phyloP scores from a whole-genome alignment of 768 basidiomycete species.

The Cantharellus anzutake region DNA sequence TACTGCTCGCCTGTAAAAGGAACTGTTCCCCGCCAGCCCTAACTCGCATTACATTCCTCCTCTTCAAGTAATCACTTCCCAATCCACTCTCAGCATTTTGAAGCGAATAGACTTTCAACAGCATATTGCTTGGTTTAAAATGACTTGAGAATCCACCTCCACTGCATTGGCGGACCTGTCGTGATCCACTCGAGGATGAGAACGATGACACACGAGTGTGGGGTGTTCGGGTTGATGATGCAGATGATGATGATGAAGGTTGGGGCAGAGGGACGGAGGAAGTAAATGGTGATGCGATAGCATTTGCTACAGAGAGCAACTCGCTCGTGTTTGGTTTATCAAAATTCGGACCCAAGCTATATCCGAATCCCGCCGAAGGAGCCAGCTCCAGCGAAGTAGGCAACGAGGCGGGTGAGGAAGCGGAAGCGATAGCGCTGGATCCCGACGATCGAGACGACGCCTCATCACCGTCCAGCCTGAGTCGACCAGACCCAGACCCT shows the following conservation, averaged over 20 bases:
- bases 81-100: constrained; percentile 87
- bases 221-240: too few relatives aligned
- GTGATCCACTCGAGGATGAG: too few relatives aligned
- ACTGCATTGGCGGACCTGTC: too few relatives aligned
- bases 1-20: constrained; percentile 70
- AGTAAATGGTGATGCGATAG: not conserved
- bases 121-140: constrained; percentile 17
- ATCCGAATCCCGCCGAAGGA: not conserved
- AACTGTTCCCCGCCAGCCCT: constrained; percentile 94
- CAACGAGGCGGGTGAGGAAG: not conserved
- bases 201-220: too few relatives aligned
- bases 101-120: constrained; percentile 59
- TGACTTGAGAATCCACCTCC: constrained; percentile 10
- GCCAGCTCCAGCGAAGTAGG: not conserved
- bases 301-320: too few relatives aligned
- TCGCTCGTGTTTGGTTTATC: too few relatives aligned
- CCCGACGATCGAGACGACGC: not conserved
- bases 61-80: constrained; percentile 86
- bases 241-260: not conserved
- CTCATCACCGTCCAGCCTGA: not conserved
- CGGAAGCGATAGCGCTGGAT: not conserved
- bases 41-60: constrained; percentile 84
- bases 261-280: constrained; percentile 1
- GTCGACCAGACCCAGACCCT: too few relatives aligned
- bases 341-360: not conserved